Conservation (phyloP, 192 early-diverging fungal genomes). For the Coemansia guatemalensis region DNA sequence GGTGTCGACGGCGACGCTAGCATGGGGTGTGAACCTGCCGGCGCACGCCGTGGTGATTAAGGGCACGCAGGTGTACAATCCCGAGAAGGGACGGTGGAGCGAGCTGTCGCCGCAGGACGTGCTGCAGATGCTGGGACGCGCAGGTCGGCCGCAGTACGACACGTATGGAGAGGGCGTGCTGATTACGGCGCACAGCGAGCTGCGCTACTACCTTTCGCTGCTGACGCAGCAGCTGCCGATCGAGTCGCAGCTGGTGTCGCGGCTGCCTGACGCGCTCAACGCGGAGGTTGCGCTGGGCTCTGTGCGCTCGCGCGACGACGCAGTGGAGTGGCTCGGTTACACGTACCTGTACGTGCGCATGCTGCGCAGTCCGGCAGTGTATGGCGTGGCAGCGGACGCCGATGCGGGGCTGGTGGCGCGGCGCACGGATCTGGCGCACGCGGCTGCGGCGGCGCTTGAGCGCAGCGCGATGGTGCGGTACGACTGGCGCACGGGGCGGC, state of each 20-base stretch:
- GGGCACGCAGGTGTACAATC: slow-evolving; percentile 96
- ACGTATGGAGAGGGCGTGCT: slow-evolving; percentile 95
- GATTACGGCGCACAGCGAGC: slow-evolving; percentile 88
- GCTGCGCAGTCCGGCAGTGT: slow-evolving; percentile 85
- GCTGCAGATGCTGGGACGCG: slow-evolving; percentile 97
- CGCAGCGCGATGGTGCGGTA: slow-evolving; percentile 94
- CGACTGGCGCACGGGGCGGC: slow-evolving; percentile 85
- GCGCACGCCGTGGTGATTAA: slow-evolving; percentile 98
- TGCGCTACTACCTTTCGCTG: slow-evolving; percentile 94
- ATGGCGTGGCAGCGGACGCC: slow-evolving; percentile 73
- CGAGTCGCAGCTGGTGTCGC: slow-evolving; percentile 89
- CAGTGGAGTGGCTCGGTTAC: slow-evolving; percentile 94
- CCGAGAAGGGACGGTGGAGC: slow-evolving; percentile 94
- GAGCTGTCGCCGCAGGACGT: slow-evolving; percentile 96
- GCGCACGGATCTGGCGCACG: slow-evolving; percentile 87
- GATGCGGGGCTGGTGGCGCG: slow-evolving; percentile 79
- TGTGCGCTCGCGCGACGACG: slow-evolving; percentile 88
- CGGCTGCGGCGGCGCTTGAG: slow-evolving; percentile 82
- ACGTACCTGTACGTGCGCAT: slow-evolving; percentile 97
- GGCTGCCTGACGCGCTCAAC: slow-evolving; percentile 89
- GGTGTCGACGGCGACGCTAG: slow-evolving; percentile 94
- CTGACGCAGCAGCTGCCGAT: slow-evolving; percentile 97
- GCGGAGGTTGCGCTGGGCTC: slow-evolving; percentile 95
- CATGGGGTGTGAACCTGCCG: slow-evolving; percentile 99
- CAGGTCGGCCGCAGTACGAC: slow-evolving; percentile 96